phyloP scores from a whole-genome alignment of 1,284 basidiomycete species.

The Austroboletus niveus region DNA sequence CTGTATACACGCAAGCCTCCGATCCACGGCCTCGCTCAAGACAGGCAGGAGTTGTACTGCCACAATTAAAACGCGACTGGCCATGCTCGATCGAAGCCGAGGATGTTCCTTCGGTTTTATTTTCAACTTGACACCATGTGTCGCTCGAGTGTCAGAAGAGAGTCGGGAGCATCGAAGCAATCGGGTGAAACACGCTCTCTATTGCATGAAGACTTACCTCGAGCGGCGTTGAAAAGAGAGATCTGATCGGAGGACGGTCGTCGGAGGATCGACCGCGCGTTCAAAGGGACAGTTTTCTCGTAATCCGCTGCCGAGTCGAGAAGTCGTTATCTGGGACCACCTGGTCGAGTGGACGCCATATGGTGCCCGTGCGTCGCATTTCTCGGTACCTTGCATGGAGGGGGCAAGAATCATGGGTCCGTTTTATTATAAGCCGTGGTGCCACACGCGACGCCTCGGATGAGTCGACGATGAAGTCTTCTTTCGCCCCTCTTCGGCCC shows the following conservation, averaged over 20 bases:
- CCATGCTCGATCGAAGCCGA: too few species aligned
- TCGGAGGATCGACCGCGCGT: background rate
- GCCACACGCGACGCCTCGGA: background rate
- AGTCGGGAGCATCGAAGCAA: too few species aligned
- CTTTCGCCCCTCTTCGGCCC: slow-evolving; percentile 1
- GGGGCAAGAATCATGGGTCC: background rate
- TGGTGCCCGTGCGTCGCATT: background rate
- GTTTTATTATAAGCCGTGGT: background rate
- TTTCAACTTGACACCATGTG: too few species aligned
- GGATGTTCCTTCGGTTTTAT: too few species aligned
- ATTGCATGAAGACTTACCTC: background rate
- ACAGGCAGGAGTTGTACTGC: background rate
- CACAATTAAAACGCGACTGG: background rate
- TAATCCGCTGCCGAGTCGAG: background rate
- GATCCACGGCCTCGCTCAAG: background rate
- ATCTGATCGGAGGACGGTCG: background rate
- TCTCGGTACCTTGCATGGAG: slow-evolving; percentile 9
- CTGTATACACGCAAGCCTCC: background rate
- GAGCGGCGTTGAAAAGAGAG: background rate
- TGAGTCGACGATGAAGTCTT: background rate
- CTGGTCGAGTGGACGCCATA: background rate
- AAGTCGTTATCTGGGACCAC: background rate
- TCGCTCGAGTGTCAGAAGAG: too few species aligned
- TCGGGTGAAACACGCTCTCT: too few species aligned
- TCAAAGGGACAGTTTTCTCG: background rate